phyloP scores from a whole-genome alignment of 306 rosid genomes.

The Hippophae gyantsensis region DNA sequence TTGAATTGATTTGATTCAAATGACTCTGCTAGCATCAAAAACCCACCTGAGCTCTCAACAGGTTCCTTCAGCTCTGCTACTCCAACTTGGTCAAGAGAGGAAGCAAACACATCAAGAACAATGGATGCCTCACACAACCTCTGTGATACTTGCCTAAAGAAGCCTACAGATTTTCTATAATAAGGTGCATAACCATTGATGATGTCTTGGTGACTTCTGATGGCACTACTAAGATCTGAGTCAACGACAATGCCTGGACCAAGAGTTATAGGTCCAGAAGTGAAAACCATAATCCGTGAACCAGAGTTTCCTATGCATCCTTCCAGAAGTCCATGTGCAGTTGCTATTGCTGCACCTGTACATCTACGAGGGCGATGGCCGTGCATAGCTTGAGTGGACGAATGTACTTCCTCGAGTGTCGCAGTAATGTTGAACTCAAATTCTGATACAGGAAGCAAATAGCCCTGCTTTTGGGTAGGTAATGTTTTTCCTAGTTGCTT shows the following conservation, averaged over 20 bases:
- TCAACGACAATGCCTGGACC: slow-evolving; percentile 74
- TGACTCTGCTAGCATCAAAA: slow-evolving; percentile 67
- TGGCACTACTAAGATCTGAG: slow-evolving; percentile 38
- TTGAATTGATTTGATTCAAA: slow-evolving; percentile 61
- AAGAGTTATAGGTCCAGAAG: slow-evolving; percentile 76
- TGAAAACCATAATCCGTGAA: slow-evolving; percentile 78
- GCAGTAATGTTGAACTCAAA: slow-evolving; percentile 61
- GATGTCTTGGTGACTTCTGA: slow-evolving; percentile 70
- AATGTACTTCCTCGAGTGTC: slow-evolving; percentile 67
- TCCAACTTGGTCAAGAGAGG: slow-evolving; percentile 89
- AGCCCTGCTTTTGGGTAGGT: slow-evolving; percentile 46
- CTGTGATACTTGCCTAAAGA: slow-evolving; percentile 44
- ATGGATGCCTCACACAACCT: slow-evolving; percentile 49
- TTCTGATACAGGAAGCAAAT: slow-evolving; percentile 63
- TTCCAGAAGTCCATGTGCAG: slow-evolving; percentile 73
- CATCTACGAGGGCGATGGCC: slow-evolving; percentile 56
- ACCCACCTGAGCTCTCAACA: slow-evolving; percentile 71
- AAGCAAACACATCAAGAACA: slow-evolving; percentile 69
- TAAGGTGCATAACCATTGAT: slow-evolving; percentile 45
- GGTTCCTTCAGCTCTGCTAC: slow-evolving; percentile 58
- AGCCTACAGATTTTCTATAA: slow-evolving; percentile 39
- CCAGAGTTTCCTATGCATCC: slow-evolving; percentile 51
- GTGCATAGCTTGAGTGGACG: slow-evolving; percentile 18
- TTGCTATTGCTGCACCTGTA: slow-evolving; percentile 75
- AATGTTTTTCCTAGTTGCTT: slow-evolving; percentile 42